Conservation (phyloP, 1,284 basidiomycete genomes). For the Apiotrichum siamense region DNA sequence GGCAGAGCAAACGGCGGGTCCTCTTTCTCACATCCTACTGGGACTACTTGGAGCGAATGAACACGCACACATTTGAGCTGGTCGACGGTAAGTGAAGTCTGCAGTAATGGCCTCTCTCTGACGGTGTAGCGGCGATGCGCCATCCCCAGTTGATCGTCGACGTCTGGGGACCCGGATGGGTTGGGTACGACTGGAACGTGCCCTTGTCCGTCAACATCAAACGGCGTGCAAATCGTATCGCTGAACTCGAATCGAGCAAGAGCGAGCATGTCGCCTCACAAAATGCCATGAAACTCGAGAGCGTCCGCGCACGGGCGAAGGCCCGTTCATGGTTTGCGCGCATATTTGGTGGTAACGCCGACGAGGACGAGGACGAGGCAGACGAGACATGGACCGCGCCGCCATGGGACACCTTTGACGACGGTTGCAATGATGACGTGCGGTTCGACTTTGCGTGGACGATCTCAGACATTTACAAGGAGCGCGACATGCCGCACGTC, state of each 20-base stretch:
- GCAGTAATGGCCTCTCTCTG: not conserved
- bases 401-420: slow-evolving; percentile 2
- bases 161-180: slow-evolving; percentile 48
- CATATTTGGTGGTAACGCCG: not conserved
- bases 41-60: slow-evolving; percentile 47
- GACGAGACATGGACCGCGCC: too few species aligned
- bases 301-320: too few species aligned
- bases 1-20: slow-evolving; percentile 32
- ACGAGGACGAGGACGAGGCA: too few species aligned
- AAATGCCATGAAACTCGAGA: too few species aligned
- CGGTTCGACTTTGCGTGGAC: slow-evolving; percentile 43
- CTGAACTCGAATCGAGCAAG: slow-evolving; percentile 23
- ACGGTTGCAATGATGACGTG: slow-evolving; percentile 22
- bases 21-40: slow-evolving; percentile 45
- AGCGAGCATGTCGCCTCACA: slow-evolving; percentile 13
- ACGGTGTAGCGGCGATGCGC: slow-evolving; percentile 43
- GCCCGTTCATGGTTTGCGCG: too few species aligned
- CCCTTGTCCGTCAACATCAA: slow-evolving; percentile 41
- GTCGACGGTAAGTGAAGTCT: slow-evolving; percentile 30
- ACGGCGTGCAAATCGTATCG: slow-evolving; percentile 29
- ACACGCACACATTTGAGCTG: slow-evolving; percentile 46
- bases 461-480: slow-evolving; percentile 44
- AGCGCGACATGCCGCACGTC: slow-evolving; percentile 36
- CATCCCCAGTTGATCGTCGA: slow-evolving; percentile 40
- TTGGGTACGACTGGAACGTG: slow-evolving; percentile 36